Conservation (phyloP, 306 rosid species). For the Canavalia ensiformis region DNA sequence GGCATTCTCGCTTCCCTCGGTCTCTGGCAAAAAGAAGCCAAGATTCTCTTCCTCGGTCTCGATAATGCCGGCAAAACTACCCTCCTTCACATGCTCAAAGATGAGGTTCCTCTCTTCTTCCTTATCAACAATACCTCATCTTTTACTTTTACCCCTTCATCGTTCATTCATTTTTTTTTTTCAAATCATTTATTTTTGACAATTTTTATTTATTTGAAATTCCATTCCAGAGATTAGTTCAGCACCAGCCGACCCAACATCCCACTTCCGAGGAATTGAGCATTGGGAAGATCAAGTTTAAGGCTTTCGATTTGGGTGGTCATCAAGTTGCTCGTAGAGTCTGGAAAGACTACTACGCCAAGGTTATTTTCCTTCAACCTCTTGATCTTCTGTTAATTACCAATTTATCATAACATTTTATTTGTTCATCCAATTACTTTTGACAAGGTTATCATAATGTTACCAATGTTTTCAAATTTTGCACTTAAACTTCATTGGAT, state of each 20-base stretch:
- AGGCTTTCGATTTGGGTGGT: constrained; percentile 94
- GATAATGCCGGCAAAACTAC: constrained; percentile 94
- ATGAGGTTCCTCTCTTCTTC: constrained; percentile 58
- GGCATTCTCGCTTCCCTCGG: constrained; percentile 86
- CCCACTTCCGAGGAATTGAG: constrained; percentile 91
- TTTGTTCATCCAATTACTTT: constrained; percentile 30
- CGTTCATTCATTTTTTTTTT: neutral
- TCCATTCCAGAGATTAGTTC: constrained; percentile 74
- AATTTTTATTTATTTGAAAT: neutral
- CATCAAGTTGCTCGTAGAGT: constrained; percentile 91
- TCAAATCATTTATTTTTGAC: neutral
- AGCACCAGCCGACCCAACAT: constrained; percentile 90
- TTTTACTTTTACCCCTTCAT: neutral
- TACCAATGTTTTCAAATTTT: constrained; percentile 21
- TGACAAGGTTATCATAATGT: constrained; percentile 32
- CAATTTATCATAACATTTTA: neutral
- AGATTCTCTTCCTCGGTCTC: constrained; percentile 85
- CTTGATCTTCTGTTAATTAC: neutral
- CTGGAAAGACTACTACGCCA: constrained; percentile 91
- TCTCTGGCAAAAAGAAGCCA: constrained; percentile 88
- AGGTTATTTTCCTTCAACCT: constrained; percentile 52
- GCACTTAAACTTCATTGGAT: constrained; percentile 13
- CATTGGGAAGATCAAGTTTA: constrained; percentile 86
- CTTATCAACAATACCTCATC: neutral
- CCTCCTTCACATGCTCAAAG: constrained; percentile 91